Evolutionary conservation across 441 rosid species (phyloP).

Genomic region (Aleurites moluccanus): DNA sequence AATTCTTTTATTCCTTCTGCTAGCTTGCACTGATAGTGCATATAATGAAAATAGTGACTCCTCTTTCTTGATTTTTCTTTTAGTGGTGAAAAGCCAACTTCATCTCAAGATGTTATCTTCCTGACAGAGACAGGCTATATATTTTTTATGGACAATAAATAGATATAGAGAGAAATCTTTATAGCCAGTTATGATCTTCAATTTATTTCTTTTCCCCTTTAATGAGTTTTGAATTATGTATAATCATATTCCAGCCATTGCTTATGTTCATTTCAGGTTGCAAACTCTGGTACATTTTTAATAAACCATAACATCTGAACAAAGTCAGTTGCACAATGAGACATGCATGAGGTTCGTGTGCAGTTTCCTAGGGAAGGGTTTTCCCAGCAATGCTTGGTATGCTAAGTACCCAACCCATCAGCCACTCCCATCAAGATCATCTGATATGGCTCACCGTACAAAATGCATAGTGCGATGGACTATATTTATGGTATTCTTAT

Average conservation of each 20-base stretch:
- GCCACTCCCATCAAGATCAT: slow-evolving; percentile 55
- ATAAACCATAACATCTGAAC: slow-evolving; percentile 46
- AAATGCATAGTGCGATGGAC: slow-evolving; percentile 57
- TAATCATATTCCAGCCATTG: background rate
- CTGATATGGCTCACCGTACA: slow-evolving; percentile 64
- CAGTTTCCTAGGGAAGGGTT: slow-evolving; percentile 67
- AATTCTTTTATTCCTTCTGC: too few relatives aligned
- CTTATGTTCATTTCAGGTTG: slow-evolving; percentile 40
- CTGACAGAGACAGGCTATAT: too few relatives aligned
- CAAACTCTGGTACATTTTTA: slow-evolving; percentile 63
- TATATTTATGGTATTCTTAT: slow-evolving; percentile 37
- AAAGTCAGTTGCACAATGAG: slow-evolving; percentile 63
- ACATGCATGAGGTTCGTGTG: slow-evolving; percentile 59
- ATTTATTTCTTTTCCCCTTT: background rate
- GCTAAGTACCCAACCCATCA: slow-evolving; percentile 40
- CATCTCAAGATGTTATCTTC: too few relatives aligned
- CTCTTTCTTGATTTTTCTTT: too few relatives aligned
- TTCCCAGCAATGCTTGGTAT: slow-evolving; percentile 61
- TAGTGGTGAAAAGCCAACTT: too few relatives aligned
- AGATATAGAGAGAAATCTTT: too few relatives aligned
- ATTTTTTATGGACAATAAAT: too few relatives aligned
- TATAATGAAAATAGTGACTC: too few relatives aligned
- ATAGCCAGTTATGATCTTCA: too few relatives aligned
- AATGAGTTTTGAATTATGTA: background rate
- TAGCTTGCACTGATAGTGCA: too few relatives aligned